Evolutionary conservation across 2,329 filamentous ascomycete genomes (phyloP).

Genomic region (Cladosporium phlei): DNA sequence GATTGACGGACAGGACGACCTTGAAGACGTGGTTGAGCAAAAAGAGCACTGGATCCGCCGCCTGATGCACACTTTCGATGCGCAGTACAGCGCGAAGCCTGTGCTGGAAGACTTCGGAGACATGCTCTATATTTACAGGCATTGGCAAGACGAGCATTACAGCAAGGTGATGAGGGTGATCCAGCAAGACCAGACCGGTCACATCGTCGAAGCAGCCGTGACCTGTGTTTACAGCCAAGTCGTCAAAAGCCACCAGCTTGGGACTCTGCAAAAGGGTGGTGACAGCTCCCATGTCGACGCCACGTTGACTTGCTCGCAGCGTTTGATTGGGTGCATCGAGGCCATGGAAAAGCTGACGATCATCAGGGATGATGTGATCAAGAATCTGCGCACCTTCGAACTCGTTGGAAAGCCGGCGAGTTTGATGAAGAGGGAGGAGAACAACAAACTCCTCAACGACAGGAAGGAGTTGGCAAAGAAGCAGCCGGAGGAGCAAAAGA

Average conservation of each 20-base stretch:
- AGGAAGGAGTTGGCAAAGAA: background rate
- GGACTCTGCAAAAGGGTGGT: too few species aligned
- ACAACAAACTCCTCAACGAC: background rate
- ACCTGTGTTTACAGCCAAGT: background rate
- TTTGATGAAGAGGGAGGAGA: background rate
- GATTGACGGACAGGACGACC: too few species aligned
- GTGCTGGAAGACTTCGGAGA: too few species aligned
- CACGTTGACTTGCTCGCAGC: background rate
- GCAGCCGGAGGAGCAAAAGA: background rate
- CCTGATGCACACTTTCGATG: too few species aligned
- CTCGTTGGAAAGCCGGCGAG: background rate
- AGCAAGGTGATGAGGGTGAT: too few species aligned
- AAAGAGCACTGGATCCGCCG: too few species aligned
- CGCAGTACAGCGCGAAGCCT: too few species aligned
- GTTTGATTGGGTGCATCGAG: background rate
- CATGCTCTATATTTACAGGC: too few species aligned
- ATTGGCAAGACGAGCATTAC: too few species aligned
- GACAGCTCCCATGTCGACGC: background rate
- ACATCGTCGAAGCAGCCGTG: background rate
- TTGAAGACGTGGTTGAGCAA: too few species aligned
- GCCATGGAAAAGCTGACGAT: background rate
- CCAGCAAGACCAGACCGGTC: background rate
- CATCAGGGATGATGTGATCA: background rate
- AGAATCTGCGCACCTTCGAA: background rate
- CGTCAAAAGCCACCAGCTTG: background rate